Percentiles rank a stretch among this genome's conserved stretches.
phyloP scores from a whole-genome alignment of 768 basidiomycete species.

The Phanerochaete sordida region DNA sequence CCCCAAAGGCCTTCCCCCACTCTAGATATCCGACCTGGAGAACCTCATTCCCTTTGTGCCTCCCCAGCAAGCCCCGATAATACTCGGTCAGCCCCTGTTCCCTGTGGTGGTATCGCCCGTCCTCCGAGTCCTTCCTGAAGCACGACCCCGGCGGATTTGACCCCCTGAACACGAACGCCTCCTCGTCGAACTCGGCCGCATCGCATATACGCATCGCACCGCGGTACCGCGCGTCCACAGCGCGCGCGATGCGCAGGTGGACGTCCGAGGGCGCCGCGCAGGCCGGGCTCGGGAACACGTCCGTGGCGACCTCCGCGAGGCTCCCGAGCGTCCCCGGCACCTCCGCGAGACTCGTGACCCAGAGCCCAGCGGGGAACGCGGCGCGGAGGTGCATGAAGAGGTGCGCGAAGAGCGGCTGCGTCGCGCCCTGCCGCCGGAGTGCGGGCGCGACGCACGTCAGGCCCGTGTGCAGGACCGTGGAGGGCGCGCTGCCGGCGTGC shows the following conservation, averaged over 20 bases:
- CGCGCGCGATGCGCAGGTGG: too few species aligned
- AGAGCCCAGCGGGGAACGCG: too few species aligned
- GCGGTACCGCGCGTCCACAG: too few species aligned
- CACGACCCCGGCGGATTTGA: conserved; percentile 9
- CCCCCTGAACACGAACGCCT: conserved; percentile 5
- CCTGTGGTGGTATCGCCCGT: not conserved
- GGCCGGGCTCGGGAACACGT: conserved; percentile 7
- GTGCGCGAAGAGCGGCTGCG: not conserved
- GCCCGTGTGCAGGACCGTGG: conserved; percentile 11
- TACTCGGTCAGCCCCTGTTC: not conserved
- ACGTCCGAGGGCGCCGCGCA: too few species aligned
- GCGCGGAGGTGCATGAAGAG: conserved; percentile 1
- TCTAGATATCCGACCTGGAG: conserved; percentile 6
- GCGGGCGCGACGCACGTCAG: conserved; percentile 5
- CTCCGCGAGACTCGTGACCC: too few species aligned
- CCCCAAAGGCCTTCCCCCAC: too few species aligned
- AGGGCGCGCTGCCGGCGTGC: not conserved
- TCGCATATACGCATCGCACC: too few species aligned
- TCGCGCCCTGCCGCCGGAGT: not conserved
- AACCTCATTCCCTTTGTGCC: conserved; percentile 9
- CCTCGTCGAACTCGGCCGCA: not conserved
- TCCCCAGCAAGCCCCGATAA: conserved; percentile 5
- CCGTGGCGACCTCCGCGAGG: not conserved
- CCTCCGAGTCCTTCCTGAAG: conserved; percentile 12
- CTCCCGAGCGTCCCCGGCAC: conserved; percentile 7